These are phyloP conservation scores for Venturia nashicola DNA, from an alignment of 2,329 filamentous ascomycete genomes.

Conservation along the genomic window DNA sequence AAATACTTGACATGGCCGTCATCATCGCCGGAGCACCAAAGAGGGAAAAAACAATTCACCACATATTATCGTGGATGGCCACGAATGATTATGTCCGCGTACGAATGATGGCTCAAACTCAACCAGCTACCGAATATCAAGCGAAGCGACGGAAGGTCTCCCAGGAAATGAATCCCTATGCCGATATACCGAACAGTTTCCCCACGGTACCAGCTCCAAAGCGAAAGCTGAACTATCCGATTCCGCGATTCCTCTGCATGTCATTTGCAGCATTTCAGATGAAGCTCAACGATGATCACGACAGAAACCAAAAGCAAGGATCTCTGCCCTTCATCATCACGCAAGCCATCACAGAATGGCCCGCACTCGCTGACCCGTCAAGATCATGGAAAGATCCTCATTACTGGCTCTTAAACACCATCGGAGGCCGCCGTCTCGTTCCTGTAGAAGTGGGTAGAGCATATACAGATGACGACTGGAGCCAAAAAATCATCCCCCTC, in stretches of 20 bases:
- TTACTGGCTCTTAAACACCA: conserved; percentile 64
- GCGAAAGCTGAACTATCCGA: conserved; percentile 20
- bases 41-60: conserved; percentile 28
- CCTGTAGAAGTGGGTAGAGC: conserved; percentile 77
- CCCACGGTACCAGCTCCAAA: neutral
- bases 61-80: neutral
- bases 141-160: neutral
- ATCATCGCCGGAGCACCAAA: conserved; percentile 59
- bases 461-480: conserved; percentile 79
- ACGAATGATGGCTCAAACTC: conserved; percentile 14
- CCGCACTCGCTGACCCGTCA: conserved; percentile 47
- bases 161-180: neutral
- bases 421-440: conserved; percentile 66
- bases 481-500: conserved; percentile 69
- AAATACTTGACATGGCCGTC: conserved; percentile 60
- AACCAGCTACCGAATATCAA: conserved; percentile 17
- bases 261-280: conserved; percentile 19
- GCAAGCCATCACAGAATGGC: conserved; percentile 57
- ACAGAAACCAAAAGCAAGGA: neutral
- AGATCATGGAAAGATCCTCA: conserved; percentile 58
- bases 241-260: conserved; percentile 12
- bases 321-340: conserved; percentile 55
- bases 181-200: neutral
- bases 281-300: conserved; percentile 12
- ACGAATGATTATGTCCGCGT: neutral